Base-by-base conservation (phyloP, 208 protist species). In the Leishmania tropica region DNA sequence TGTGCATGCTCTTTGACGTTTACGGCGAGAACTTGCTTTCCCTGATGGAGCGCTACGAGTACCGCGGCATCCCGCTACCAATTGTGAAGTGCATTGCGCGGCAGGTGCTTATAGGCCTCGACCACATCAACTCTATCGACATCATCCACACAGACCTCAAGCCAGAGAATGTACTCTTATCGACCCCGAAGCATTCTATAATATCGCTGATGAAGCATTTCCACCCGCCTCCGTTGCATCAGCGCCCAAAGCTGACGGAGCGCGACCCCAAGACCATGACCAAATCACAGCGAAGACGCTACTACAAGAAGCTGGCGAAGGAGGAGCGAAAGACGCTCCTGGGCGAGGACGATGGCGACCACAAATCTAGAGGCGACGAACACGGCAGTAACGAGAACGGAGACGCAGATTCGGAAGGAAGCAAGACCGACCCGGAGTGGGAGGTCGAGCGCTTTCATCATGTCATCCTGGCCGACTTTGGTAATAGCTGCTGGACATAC, bases 81-180 rank as follows among this genome's bases (percentile, higher is more conserved):
- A 90, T 99, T 56, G 98, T 99, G 13, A 99, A 99, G 88, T 88
- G 84, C 79, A 99, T 99, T 68, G 83, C 91, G 21, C 84, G 88
- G 24, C 94, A 98, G 85, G 90, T 98, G 35, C 92, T 98, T n/a
- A 85, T 97, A 28, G 98, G 86, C 10, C 89, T 99, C 13, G 96
- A 99, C 68, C 99, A 99, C 89, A 87, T 99, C 19, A 97, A 99
- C 87, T 84, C 76, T 11, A 95, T 98, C 71, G 78, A 95, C 71
- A 98, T 99, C 84, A 99, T 99, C 75, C 99, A 99, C 92, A 99
- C 98, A 0, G 99, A 99, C 85, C 80, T 99, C 31, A 99, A 99
- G 83, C 96, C 98, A 4, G 98, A 99, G 87, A 99, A 99, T 80
- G 95, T 99, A 11, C 83, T 99, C 5, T 84, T 99, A 73, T 91